Conservation (phyloP, 306 rosid species). For the Hippophae rhamnoides region DNA sequence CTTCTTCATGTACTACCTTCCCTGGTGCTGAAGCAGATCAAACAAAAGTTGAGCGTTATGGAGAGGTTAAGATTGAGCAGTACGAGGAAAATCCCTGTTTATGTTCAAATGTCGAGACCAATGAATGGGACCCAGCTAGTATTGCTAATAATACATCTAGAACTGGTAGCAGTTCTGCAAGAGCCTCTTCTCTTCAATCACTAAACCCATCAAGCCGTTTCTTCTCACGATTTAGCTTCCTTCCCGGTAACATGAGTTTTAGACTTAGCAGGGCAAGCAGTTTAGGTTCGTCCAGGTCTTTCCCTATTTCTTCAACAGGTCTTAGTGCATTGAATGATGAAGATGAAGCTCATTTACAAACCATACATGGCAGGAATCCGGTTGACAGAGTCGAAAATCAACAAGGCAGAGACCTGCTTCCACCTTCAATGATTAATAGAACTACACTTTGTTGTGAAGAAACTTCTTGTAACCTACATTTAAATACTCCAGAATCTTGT, state of each 20-base stretch:
- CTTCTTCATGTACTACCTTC: constrained; percentile 30
- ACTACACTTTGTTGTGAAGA: constrained; percentile 34
- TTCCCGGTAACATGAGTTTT: constrained; percentile 78
- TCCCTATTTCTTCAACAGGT: constrained; percentile 51
- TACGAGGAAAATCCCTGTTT: constrained; percentile 41
- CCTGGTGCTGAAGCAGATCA: constrained; percentile 36
- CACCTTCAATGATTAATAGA: constrained; percentile 30
- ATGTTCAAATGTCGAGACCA: constrained; percentile 39
- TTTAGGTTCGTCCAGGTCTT: constrained; percentile 74
- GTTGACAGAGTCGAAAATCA: constrained; percentile 38
- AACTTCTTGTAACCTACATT: constrained; percentile 35
- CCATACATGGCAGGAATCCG: constrained; percentile 26
- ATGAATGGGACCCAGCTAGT: constrained; percentile 47
- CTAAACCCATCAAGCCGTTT: constrained; percentile 59
- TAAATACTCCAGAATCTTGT: constrained; percentile 25
- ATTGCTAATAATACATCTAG: constrained; percentile 32
- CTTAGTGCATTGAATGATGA: constrained; percentile 48
- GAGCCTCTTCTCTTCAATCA: constrained; percentile 41
- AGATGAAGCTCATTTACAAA: constrained; percentile 42
- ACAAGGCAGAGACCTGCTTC: constrained; percentile 32
- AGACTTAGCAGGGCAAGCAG: constrained; percentile 84
- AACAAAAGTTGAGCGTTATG: constrained; percentile 38
- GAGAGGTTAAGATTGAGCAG: constrained; percentile 41
- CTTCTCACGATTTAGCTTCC: constrained; percentile 76
- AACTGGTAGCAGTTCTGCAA: constrained; percentile 48